A percentile compares a stretch with the other conserved stretches of the same genome.
These are phyloP conservation scores for Aspergillus fumigatiaffinis DNA, from an alignment of 2,329 filamentous ascomycete species.

Conservation along the genomic window DNA sequence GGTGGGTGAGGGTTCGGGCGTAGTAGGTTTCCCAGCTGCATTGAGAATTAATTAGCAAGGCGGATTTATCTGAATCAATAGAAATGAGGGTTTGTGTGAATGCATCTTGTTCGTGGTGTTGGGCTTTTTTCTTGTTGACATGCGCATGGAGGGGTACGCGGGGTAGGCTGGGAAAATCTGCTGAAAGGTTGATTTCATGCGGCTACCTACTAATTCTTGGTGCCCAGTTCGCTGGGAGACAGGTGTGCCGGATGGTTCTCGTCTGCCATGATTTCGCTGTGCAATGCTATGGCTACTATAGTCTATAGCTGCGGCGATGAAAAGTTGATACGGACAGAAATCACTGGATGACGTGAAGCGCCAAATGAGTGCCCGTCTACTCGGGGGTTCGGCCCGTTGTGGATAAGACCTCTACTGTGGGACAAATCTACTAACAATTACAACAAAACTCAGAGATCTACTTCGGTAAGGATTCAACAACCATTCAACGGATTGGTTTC, in stretches of 20 bases:
- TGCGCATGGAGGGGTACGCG: neutral
- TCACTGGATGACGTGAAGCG: neutral
- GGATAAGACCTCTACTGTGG: neutral
- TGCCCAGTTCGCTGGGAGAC: slow-evolving; percentile 75
- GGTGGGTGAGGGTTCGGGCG: slow-evolving; percentile 39
- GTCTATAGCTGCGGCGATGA: neutral
- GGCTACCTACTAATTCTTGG: slow-evolving; percentile 75
- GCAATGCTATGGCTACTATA: neutral
- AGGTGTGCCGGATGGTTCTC: slow-evolving; percentile 58
- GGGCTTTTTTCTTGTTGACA: neutral
- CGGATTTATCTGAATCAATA: too few species aligned
- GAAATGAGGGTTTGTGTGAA: slow-evolving; percentile 1
- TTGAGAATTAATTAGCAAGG: neutral
- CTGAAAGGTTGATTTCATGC: neutral
- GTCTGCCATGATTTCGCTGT: slow-evolving; percentile 16
- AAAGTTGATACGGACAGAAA: neutral
- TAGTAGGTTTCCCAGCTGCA: slow-evolving; percentile 62
- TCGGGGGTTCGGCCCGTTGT: neutral
- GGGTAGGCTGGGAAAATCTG: slow-evolving; percentile 4
- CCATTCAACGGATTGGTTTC: neutral
- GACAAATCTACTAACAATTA: neutral
- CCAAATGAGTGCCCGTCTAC: neutral
- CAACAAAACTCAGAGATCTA: neutral
- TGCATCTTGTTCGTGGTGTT: neutral
- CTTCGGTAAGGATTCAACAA: neutral